Base-by-base conservation (phyloP, 2,329 filamentous ascomycete genomes). In the Madurella mycetomatis region DNA sequence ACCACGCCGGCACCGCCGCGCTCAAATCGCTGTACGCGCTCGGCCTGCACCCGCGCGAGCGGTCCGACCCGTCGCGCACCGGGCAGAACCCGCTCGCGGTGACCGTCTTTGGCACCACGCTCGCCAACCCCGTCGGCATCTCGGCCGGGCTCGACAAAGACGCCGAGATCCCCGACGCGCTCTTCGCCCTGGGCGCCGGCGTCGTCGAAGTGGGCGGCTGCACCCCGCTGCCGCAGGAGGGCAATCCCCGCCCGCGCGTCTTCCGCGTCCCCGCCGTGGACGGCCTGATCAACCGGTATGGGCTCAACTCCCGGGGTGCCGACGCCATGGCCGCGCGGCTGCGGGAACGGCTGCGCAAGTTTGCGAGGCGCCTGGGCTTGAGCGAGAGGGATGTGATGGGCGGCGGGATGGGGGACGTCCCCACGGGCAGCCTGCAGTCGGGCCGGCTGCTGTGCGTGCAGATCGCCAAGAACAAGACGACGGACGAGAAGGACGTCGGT, bases 131-230 rank as follows among this genome's bases (percentile, higher is more conserved):
- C 1, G 85, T 99, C 64, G 94, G 88, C 53, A 96, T 95, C 59
- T 95, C 90, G n/a, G 94, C 90, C 5, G 94, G 94, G 9, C 84
- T 99, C 42, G 94, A 97, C 76, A 97, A 99, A 77, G 83, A 95
- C 66, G 94, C 86, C 51, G 90, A 96, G 58, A 86, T 97, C 51
- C 88, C 92, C 1, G 88, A 92, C 64, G 81, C 86, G 13, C 78
- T 99, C 37, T 88, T 97, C 67, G 90, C 85, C 8, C 75, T 96
- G 2, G 94, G 94, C 32, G 86, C 92, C 19, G 86, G 85, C 2
- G 80, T 97, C 39, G 90, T 99, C 31, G 94, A 99, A 69, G 87
- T 99, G 1, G 94, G 94, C 58, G 94, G 92, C 45, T 87, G 88
- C 63, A 97, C 92, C 4, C 89, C 94, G 0, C 73, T 83, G n/a